Percentiles rank a stretch among this genome's conserved stretches.
phyloP scores from a whole-genome alignment of 2,329 filamentous ascomycete genomes.

The Didymella segeticola region DNA sequence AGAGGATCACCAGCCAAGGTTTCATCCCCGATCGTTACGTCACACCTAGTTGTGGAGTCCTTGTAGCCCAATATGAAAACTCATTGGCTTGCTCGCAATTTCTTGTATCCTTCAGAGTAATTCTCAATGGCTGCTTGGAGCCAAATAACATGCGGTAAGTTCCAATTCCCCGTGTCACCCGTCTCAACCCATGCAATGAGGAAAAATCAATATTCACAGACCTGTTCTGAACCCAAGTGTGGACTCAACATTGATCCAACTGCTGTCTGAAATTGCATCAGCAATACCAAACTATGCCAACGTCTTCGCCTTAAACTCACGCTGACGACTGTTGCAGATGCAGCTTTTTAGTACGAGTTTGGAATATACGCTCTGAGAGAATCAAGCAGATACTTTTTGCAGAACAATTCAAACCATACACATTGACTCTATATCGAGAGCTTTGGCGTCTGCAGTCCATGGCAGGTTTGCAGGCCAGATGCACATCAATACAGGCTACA shows the following conservation, averaged over 20 bases:
- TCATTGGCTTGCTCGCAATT: no score
- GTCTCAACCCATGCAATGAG: conserved; percentile 53
- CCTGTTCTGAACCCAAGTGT: conserved; percentile 80
- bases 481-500: no score
- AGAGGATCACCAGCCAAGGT: no score
- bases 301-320: neutral
- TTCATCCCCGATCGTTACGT: no score
- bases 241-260: conserved; percentile 76
- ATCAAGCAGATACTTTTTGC: neutral
- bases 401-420: neutral
- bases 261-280: conserved; percentile 71
- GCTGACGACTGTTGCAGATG: conserved; percentile 10
- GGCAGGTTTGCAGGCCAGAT: no score
- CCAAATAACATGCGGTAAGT: no score
- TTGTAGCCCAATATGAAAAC: no score
- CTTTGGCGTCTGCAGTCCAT: no score
- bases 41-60: no score
- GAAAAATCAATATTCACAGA: conserved; percentile 74
- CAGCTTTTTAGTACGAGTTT: neutral
- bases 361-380: neutral
- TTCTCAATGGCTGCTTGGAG: no score
- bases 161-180: conserved; percentile 5
- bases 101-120: no score
- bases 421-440: no score
- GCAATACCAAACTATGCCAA: neutral